Evolutionary conservation across 2,329 filamentous ascomycete species (phyloP).

Genomic region (Coniella lustricola): DNA sequence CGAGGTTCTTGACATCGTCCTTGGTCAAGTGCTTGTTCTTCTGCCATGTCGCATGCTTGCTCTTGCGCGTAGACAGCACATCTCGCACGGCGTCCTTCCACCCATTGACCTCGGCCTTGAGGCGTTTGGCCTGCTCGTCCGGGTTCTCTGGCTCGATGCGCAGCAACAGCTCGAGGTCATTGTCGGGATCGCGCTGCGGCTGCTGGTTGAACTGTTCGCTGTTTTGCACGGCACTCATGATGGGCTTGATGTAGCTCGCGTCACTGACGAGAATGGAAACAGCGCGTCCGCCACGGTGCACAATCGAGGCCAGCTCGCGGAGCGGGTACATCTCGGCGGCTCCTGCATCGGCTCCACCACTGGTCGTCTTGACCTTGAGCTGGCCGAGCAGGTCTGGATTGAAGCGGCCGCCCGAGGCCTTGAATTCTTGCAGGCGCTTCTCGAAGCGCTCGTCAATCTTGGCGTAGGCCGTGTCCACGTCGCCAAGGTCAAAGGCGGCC

Average conservation of each 20-base stretch:
- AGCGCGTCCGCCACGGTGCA: slow-evolving; percentile 36
- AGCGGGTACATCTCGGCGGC: slow-evolving; percentile 35
- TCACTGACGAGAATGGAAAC: slow-evolving; percentile 33
- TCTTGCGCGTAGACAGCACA: slow-evolving; percentile 40
- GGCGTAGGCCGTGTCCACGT: slow-evolving; percentile 21
- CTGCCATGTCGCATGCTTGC: slow-evolving; percentile 42
- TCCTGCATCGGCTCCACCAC: slow-evolving; percentile 23
- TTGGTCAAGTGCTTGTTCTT: slow-evolving; percentile 35
- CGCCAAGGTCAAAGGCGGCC: slow-evolving; percentile 25
- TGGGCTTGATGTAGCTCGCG: slow-evolving; percentile 40
- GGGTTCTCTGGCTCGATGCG: slow-evolving; percentile 45
- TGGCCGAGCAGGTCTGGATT: slow-evolving; percentile 42
- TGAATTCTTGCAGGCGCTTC: slow-evolving; percentile 34
- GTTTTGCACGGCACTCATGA: slow-evolving; percentile 48
- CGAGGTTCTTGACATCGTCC: slow-evolving; percentile 35
- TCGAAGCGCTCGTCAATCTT: slow-evolving; percentile 30
- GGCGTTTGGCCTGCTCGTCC: slow-evolving; percentile 37
- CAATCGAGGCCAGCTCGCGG: slow-evolving; percentile 48
- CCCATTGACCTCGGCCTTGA: slow-evolving; percentile 39
- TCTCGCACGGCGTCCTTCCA: slow-evolving; percentile 45
- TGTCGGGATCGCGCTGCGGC: slow-evolving; percentile 50
- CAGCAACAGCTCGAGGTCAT: slow-evolving; percentile 51
- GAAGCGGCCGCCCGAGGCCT: slow-evolving; percentile 40
- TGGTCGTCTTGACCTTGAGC: slow-evolving; percentile 29
- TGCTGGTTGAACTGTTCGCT: slow-evolving; percentile 53